These are phyloP conservation scores for Fistulinella cinereoalba DNA, from an alignment of 1,284 basidiomycete species.

Conservation along the genomic window DNA sequence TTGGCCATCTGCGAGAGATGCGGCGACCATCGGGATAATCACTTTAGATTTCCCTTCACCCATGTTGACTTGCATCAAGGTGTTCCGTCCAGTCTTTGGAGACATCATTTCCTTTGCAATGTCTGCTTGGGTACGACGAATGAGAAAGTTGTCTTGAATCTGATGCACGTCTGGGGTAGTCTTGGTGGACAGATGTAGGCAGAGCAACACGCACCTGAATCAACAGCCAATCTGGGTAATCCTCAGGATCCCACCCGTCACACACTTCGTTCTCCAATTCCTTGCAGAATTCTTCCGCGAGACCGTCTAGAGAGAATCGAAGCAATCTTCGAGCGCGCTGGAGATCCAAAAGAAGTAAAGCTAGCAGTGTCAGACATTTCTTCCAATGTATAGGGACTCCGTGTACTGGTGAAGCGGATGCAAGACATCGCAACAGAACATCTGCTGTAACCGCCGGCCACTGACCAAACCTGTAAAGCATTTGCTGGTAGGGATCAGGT, in stretches of 20 bases:
- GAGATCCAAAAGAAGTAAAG: slow-evolving; percentile 26
- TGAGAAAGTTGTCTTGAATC: slow-evolving; percentile 44
- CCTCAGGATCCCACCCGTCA: slow-evolving; percentile 13
- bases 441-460: slow-evolving; percentile 32
- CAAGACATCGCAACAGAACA: slow-evolving; percentile 27
- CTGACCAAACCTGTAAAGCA: slow-evolving; percentile 18
- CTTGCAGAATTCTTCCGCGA: slow-evolving; percentile 30
- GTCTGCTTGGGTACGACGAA: slow-evolving; percentile 40
- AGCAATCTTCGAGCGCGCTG: slow-evolving; percentile 33
- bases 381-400: slow-evolving; percentile 27
- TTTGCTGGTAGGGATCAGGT: slow-evolving; percentile 9
- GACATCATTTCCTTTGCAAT: slow-evolving; percentile 48
- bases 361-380: slow-evolving; percentile 26
- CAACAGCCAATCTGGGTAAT: slow-evolving; percentile 43
- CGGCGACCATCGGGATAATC: slow-evolving; percentile 45
- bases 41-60: slow-evolving; percentile 58
- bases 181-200: not conserved
- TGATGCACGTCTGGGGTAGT: slow-evolving; percentile 12
- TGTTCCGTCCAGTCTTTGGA: slow-evolving; percentile 38
- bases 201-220: slow-evolving; percentile 38
- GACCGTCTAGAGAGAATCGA: slow-evolving; percentile 1
- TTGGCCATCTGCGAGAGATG: slow-evolving; percentile 40
- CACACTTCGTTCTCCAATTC: slow-evolving; percentile 31
- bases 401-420: slow-evolving; percentile 13
- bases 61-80: slow-evolving; percentile 54